phyloP scores from a whole-genome alignment of 305 asterid genomes.

The Fraxinus latifolia region DNA sequence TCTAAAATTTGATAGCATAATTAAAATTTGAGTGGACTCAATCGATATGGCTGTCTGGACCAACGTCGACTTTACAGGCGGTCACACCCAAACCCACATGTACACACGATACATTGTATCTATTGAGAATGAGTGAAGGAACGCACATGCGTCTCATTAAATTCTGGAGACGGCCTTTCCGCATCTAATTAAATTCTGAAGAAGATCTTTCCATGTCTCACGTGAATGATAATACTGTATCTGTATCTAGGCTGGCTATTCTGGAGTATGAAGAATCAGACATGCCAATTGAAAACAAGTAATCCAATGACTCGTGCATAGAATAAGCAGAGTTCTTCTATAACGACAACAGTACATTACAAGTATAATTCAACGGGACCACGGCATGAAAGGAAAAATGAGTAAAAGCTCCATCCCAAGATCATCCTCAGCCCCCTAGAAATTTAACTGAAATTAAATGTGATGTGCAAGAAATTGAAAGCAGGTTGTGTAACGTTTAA shows the following conservation, averaged over 20 bases:
- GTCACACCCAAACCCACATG: neutral
- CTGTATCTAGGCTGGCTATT: neutral
- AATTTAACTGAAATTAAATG: neutral
- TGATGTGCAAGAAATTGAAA: neutral
- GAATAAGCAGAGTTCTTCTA: neutral
- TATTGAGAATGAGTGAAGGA: neutral
- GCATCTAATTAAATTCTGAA: constrained; percentile 23
- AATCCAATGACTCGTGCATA: neutral
- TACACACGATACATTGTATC: neutral
- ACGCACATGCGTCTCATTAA: neutral
- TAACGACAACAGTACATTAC: neutral
- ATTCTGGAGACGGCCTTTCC: neutral
- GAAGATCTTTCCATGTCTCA: constrained; percentile 25
- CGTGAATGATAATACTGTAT: neutral
- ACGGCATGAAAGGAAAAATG: neutral
- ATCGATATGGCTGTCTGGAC: neutral
- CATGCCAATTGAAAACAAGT: neutral
- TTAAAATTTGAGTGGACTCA: neutral
- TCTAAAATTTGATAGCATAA: neutral
- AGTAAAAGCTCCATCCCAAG: neutral
- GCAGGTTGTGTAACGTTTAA: neutral
- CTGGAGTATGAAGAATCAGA: neutral
- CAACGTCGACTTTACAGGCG: neutral
- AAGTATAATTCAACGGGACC: neutral
- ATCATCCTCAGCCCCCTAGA: neutral